Conservation (phyloP, 176 grass and related monocot species). For the Cocos nucifera region DNA sequence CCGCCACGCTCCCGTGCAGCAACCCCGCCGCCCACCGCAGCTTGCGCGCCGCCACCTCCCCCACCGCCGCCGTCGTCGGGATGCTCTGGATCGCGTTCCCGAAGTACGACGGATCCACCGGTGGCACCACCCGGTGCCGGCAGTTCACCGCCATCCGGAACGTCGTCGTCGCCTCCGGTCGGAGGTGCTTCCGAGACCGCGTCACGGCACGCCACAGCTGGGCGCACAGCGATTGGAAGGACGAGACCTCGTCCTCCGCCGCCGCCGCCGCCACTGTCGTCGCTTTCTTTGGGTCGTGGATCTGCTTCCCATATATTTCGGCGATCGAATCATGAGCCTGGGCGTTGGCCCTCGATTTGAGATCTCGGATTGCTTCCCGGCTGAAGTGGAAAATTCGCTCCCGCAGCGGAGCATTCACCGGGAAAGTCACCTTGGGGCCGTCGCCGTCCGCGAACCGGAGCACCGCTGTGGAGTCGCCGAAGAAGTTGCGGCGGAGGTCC, state of each 20-base stretch:
- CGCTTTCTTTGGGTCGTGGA: background rate
- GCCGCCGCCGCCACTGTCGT: background rate
- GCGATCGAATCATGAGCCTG: background rate
- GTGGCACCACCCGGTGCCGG: conserved; percentile 1
- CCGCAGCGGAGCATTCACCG: background rate
- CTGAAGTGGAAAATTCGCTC: conserved; percentile 13
- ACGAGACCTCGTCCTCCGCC: conserved; percentile 3
- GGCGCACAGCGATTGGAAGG: conserved; percentile 11
- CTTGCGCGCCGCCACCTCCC: background rate
- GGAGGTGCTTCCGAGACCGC: background rate
- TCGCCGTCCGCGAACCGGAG: background rate
- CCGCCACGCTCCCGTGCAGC: conserved; percentile 7
- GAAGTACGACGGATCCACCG: conserved; percentile 1
- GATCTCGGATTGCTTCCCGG: background rate
- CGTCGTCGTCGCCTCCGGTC: background rate
- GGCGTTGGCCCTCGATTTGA: conserved; percentile 1
- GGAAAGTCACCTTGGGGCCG: conserved; percentile 3
- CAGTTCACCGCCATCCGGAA: conserved; percentile 17
- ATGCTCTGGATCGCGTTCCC: conserved; percentile 18
- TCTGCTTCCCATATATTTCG: background rate
- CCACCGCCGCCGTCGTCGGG: background rate
- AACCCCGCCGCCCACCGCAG: background rate
- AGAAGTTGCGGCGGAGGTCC: conserved; percentile 12
- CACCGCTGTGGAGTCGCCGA: conserved; percentile 3
- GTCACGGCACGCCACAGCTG: conserved; percentile 8